Percentiles rank a stretch among this genome's conserved stretches.
Conservation (phyloP, 192 early-diverging fungal species). For the Podila clonocystis region DNA sequence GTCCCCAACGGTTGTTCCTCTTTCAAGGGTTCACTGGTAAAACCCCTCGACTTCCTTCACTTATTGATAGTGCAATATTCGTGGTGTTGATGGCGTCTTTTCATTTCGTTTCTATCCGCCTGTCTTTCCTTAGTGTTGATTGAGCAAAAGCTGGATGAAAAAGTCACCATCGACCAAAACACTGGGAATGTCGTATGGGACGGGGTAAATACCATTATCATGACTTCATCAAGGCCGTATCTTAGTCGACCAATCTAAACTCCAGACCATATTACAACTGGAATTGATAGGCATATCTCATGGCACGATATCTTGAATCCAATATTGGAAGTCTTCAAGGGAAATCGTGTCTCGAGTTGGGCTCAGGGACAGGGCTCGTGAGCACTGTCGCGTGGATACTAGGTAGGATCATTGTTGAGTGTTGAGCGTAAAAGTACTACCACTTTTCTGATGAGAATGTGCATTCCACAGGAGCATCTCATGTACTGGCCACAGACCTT, state of each 20-base stretch:
- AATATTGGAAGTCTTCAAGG: conserved; percentile 23
- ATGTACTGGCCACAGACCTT: conserved; percentile 40
- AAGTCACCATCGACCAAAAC: conserved; percentile 47
- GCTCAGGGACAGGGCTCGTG: conserved; percentile 49
- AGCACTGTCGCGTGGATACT: conserved; percentile 45
- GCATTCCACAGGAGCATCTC: conserved; percentile 14
- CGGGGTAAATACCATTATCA: conserved; percentile 20
- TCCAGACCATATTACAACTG: too few species aligned
- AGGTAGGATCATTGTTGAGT: conserved; percentile 9
- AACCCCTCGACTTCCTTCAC: not conserved
- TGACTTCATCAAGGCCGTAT: not conserved
- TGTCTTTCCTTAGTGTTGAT: conserved; percentile 19
- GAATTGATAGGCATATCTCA: conserved; percentile 35
- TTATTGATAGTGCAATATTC: not conserved
- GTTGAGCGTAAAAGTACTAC: too few species aligned
- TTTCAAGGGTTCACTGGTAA: conserved; percentile 42
- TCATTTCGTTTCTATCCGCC: not conserved
- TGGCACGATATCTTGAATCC: conserved; percentile 29
- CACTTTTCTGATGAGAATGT: too few species aligned
- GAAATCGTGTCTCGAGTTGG: conserved; percentile 44
- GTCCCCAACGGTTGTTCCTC: conserved; percentile 41
- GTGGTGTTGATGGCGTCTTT: too few species aligned
- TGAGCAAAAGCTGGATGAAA: conserved; percentile 37
- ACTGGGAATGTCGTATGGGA: conserved; percentile 54
- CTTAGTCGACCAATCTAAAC: not conserved